Base-by-base conservation (phyloP, 768 basidiomycete genomes). In the Postia placenta region DNA sequence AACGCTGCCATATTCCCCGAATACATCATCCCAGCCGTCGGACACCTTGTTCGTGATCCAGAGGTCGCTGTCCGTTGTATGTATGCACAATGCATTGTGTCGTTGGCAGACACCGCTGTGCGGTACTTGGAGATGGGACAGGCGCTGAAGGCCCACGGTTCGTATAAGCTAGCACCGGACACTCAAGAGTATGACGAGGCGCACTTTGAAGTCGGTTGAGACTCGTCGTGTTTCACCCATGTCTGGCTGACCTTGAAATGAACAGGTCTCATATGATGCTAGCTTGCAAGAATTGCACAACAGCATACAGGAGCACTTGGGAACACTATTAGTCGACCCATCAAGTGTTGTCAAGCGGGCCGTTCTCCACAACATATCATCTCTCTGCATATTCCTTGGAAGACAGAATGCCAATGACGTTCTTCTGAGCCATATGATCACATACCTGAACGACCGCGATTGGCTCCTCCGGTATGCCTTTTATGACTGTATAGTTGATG, bases 361-460 rank as follows among this genome's bases (percentile, higher is more conserved):
- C 1, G 82, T 94, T 12, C 69, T 98, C 19, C 82, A 85, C 55
- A 81, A 92, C 56, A 89, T 97, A 27, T 87, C 90, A 2, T 79
- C 85, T 0, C 72, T 98, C 27, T 98, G 96, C 63, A 83, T 93
- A 43, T 98, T 98, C 69, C 79, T 98, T 25, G 95, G 94, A 4
- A 69, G 93, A 20, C 87, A 92, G 61, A 87, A 83, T 63, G 95
- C 96, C 1, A 95, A 95, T 67, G 96, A 99, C 57, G 89, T 97
- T 6, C 69, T 99, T 5, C 69, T 99, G 37, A 94, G 92, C 47
- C 75, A 95, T 69, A 71, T 94, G 84, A 72, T 94, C 72, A 78
- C 89, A 22, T 83, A 87, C 63, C 67, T 87, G 52, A 92, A 95
- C 58, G 91, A 95, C 59, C 74, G 90, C 15, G 94, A 97, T 63